These are phyloP conservation scores for Sugiyamaella smithiae DNA, from an alignment of 805 yeast genomes.

Conservation along the genomic window DNA sequence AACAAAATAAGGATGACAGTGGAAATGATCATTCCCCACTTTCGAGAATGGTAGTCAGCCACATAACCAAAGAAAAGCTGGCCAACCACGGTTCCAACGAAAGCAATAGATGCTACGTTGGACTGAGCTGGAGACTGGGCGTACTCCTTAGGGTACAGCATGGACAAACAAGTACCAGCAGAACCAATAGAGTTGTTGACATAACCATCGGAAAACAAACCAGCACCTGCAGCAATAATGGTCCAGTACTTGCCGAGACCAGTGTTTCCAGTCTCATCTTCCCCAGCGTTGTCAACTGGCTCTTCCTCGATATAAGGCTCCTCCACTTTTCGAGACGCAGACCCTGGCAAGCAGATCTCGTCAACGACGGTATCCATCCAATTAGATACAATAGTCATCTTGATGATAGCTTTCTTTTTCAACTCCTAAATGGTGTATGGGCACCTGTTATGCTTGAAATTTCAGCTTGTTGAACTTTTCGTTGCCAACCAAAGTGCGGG, in stretches of 20 bases:
- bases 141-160: constrained; percentile 63
- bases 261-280: background rate
- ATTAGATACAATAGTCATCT: constrained; percentile 9
- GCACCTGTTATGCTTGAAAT: no score
- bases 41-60: constrained; percentile 79
- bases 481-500: no score
- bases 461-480: no score
- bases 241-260: constrained; percentile 51
- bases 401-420: no score
- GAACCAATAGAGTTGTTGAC: constrained; percentile 80
- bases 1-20: constrained; percentile 72
- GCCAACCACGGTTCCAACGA: constrained; percentile 89
- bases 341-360: constrained; percentile 14
- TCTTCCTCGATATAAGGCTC: background rate
- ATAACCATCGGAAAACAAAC: constrained; percentile 90
- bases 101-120: constrained; percentile 83
- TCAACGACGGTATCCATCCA: constrained; percentile 13
- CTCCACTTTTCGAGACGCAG: background rate
- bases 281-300: background rate
- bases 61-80: constrained; percentile 76
- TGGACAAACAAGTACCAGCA: constrained; percentile 65
- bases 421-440: no score
- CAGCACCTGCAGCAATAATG: constrained; percentile 83
- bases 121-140: constrained; percentile 64
- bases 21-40: constrained; percentile 76